Conservation (phyloP, 2,329 filamentous ascomycete genomes). For the Hypoxylon sp. region DNA sequence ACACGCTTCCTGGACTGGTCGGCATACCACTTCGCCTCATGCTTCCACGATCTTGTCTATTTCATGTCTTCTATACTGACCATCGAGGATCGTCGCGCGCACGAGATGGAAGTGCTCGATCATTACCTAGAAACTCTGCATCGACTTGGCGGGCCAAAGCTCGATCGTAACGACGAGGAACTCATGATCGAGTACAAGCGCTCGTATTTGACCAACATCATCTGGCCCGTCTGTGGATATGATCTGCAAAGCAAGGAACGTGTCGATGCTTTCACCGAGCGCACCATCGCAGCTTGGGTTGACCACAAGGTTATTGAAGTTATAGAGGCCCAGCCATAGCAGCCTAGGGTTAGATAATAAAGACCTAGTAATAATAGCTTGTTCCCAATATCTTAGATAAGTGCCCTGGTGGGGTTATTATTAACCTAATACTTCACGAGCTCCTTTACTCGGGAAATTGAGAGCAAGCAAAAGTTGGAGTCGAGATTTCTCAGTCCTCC, state of each 20-base stretch:
- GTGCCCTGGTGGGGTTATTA: no score
- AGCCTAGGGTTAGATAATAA: not conserved
- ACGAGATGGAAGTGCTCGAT: constrained; percentile 58
- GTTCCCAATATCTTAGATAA: no score
- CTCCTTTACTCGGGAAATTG: no score
- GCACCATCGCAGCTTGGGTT: constrained; percentile 56
- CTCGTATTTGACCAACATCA: constrained; percentile 54
- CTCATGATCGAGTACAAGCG: constrained; percentile 53
- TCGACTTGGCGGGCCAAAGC: constrained; percentile 53
- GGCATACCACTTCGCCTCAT: constrained; percentile 59
- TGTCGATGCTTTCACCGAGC: constrained; percentile 53
- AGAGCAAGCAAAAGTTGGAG: no score
- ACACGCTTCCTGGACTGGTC: constrained; percentile 62
- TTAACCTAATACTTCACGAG: no score
- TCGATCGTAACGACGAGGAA: constrained; percentile 53
- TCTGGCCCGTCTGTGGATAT: constrained; percentile 52
- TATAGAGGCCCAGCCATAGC: constrained; percentile 37
- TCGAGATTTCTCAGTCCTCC: no score
- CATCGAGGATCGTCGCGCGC: constrained; percentile 58
- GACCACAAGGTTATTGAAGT: constrained; percentile 58
- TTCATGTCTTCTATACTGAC: constrained; percentile 58
- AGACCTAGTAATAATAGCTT: no score
- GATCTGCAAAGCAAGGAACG: constrained; percentile 57
- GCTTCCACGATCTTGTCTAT: constrained; percentile 62
- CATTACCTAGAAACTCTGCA: constrained; percentile 56